A percentile compares a stretch with the other conserved stretches of the same genome.
Evolutionary conservation across 305 asterid species (phyloP).

Genomic region (Fraxinus paxiana): DNA sequence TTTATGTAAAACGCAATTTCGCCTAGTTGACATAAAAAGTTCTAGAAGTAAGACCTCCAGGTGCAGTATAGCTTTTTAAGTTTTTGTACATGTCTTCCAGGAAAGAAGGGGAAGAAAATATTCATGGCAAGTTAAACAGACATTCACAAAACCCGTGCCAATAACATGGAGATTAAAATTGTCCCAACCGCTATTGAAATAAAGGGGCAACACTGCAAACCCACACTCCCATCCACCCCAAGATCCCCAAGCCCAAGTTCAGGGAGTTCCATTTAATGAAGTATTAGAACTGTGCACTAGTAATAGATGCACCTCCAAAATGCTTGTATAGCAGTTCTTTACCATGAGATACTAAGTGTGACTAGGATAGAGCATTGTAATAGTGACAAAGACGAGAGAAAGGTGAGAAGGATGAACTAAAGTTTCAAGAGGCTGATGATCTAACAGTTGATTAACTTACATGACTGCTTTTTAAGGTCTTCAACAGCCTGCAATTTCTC

Average conservation of each 20-base stretch:
- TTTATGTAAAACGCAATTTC: background rate
- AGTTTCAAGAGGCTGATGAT: slow-evolving; percentile 12
- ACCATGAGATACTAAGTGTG: background rate
- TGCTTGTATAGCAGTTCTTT: background rate
- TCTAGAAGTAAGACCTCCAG: background rate
- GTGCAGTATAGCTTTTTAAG: background rate
- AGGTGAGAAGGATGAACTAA: slow-evolving; percentile 16
- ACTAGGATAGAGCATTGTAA: background rate
- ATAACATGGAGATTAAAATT: background rate
- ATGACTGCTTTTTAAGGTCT: slow-evolving; percentile 85
- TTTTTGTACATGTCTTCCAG: background rate
- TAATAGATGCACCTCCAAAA: background rate
- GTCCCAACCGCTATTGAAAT: background rate
- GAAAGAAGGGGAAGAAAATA: background rate
- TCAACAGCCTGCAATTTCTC: slow-evolving; percentile 88
- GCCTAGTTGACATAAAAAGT: background rate
- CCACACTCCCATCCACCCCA: background rate
- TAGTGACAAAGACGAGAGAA: background rate
- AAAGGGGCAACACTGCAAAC: background rate
- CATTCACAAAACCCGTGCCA: background rate
- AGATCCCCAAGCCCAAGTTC: background rate
- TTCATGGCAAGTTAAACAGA: background rate
- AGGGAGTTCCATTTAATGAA: background rate
- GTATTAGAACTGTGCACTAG: background rate
- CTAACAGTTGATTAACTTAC: slow-evolving; percentile 35